Conservation (phyloP, 768 basidiomycete genomes). For the Hypsizygus marmoreus region DNA sequence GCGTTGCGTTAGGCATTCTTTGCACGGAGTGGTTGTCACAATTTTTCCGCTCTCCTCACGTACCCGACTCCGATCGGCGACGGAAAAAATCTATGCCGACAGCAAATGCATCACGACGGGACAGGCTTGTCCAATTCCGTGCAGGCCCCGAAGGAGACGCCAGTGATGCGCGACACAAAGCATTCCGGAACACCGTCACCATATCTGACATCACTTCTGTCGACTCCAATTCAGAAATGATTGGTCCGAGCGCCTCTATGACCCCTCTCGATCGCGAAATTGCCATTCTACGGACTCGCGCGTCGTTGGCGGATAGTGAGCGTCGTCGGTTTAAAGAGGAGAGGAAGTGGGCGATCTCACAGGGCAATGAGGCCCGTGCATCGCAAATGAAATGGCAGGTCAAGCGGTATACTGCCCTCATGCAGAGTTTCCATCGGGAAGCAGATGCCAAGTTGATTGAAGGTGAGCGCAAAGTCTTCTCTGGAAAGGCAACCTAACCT, state of each 20-base stretch:
- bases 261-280: slow-evolving; percentile 73
- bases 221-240: slow-evolving; percentile 66
- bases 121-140: slow-evolving; percentile 51
- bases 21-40: slow-evolving; percentile 73
- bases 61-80: slow-evolving; percentile 32
- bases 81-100: slow-evolving; percentile 29
- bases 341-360: slow-evolving; percentile 81
- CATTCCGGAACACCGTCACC: slow-evolving; percentile 26
- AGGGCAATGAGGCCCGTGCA: slow-evolving; percentile 75
- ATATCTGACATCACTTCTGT: slow-evolving; percentile 67
- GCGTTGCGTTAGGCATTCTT: slow-evolving; percentile 68
- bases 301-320: slow-evolving; percentile 82
- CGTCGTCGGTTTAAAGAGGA: slow-evolving; percentile 83
- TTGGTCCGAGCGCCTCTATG: slow-evolving; percentile 59
- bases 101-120: slow-evolving; percentile 23
- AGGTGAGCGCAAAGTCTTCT: slow-evolving; percentile 40
- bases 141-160: slow-evolving; percentile 40
- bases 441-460: slow-evolving; percentile 70
- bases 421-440: slow-evolving; percentile 79
- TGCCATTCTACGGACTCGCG: slow-evolving; percentile 72
- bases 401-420: slow-evolving; percentile 75
- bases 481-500: not conserved
- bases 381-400: slow-evolving; percentile 84
- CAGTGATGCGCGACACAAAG: slow-evolving; percentile 27
- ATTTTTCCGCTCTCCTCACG: slow-evolving; percentile 53